Base-by-base conservation (phyloP, 805 yeast species). In the Teunomyces aglyptinius region DNA sequence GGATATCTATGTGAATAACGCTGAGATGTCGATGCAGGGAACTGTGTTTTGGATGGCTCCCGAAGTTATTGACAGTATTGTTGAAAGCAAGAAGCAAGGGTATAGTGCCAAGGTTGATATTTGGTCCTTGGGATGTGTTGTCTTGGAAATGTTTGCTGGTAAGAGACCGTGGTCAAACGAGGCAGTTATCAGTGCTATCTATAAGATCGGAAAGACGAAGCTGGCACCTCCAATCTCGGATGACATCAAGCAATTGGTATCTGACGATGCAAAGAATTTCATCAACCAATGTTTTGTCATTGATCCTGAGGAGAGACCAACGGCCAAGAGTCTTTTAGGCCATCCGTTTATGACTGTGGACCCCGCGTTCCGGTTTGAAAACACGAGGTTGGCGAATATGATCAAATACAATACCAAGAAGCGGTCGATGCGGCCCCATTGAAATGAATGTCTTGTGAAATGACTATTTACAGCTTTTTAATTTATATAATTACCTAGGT, bases 41-140 rank as follows among this genome's bases (percentile, higher is more conserved):
- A 91, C 99, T 0, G 89, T 95, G 1, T 94, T 91, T 64, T 94
- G 99, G 99, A 94, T 94, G 99, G 99, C 99, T 1, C 99, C 99
- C 0, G 99, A 94, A 61, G 96, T 95, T 53, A 90, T 94, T 43
- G 92, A 90, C 61, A 89, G 89, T 48, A 82, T 82, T 16, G 83
- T 81, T 2, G 85, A 82, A 51, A 80, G 81, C 55, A 78, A 78
- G 55, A 83, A 83, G 53, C 94, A 86, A 61, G 99, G 99, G 0
- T 94, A 94, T 63, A 89, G 96, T 71, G 99, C 99, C 16, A 94
- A 94, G 67, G 90, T 94, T 19, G 99, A 94, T 66, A 91, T 94
- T 33, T 94, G 99, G 99, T 91, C 98, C 0, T 66, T 92, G 19
- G 99, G 99, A 1, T 94, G 99, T 71, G 97, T 94, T 38, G 95